Conservation (phyloP, 139 green algal species). For the Dunaliella primolecta region DNA sequence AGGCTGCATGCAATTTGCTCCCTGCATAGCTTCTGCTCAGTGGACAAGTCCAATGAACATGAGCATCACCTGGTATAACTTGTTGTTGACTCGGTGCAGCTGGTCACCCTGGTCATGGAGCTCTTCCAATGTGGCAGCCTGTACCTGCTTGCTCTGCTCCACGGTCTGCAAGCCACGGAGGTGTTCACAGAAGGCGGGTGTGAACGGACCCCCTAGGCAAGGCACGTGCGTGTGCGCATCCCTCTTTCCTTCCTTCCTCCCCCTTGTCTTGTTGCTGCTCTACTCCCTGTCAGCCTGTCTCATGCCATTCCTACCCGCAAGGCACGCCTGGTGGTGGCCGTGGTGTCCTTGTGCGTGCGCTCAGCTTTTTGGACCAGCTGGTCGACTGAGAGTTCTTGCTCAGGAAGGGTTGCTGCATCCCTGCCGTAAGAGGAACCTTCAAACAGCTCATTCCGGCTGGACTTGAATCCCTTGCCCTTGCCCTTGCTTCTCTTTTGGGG, state of each 20-base stretch:
- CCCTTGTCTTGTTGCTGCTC: too few relatives aligned
- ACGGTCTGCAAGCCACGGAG: constrained; percentile 32
- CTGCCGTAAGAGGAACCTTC: not conserved
- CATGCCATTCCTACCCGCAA: constrained; percentile 32
- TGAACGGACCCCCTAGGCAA: not conserved
- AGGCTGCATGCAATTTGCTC: too few relatives aligned
- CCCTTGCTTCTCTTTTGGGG: too few relatives aligned
- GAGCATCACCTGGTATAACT: constrained; percentile 33
- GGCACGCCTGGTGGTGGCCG: constrained; percentile 23
- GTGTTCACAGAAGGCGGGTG: not conserved
- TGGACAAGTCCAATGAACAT: not conserved
- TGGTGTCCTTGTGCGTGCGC: constrained; percentile 40
- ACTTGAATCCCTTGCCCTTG: not conserved
- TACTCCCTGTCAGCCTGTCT: too few relatives aligned
- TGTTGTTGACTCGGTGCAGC: constrained; percentile 30
- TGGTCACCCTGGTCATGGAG: constrained; percentile 37
- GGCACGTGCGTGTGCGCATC: too few relatives aligned
- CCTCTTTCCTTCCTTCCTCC: too few relatives aligned
- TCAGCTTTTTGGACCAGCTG: constrained; percentile 38
- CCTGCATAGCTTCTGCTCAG: too few relatives aligned
- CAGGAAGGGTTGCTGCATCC: not conserved
- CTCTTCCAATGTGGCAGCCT: constrained; percentile 28
- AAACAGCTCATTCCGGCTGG: not conserved
- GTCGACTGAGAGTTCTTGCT: constrained; percentile 13
- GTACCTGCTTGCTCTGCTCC: constrained; percentile 45